Base-by-base conservation (phyloP, 2,329 filamentous ascomycete genomes). In the Xylaria polymorpha region DNA sequence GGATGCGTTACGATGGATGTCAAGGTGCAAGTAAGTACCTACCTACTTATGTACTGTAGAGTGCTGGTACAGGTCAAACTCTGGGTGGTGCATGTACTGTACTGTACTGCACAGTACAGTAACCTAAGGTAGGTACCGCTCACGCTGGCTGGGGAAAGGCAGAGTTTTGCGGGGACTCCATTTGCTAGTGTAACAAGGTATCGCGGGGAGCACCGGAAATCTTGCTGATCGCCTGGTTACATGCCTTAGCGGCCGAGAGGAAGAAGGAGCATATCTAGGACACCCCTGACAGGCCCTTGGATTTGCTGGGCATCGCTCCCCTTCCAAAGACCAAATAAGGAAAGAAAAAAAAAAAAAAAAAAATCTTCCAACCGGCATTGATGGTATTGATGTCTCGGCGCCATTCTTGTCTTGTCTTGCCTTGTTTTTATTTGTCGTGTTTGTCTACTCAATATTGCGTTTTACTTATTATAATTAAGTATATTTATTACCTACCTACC, bases 181-280 rank as follows among this genome's bases (percentile, higher is more conserved):
- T 61, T 57, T 50, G 9, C 51, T 65, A 58, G 66, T 68, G 66
- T 58, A 67, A 70, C 64, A 67, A 48, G 60, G 55, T 63, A 66
- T 61, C 57, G 64, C 65, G 66, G 66, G 70, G 68, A 66, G 67
- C 62, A 69, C 67, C 67, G 71, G 71, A 72, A 72, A 73, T 73
- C 71, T 73, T 51, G 64, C 70, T 69, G 70, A 72, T 73, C 64
- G 61, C 66, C 68, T 73, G 62, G 70, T 73, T 73, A 73, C 72
- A 65, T 73, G 70, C 68, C 67, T 73, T 73, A 69, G 70, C 68
- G 72, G 69, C 71, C 69, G 69, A 71, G 62, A 50, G 53, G n/a
- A 41, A 35, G 25, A 63, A 60, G 48, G 62, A 50, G 32, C 43
- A 50, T 44, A n/a, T 37, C 53, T 39, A 44, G 41, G 14, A 44